Conservation (phyloP, 2,329 filamentous ascomycete species). For the Xylaria sp. region DNA sequence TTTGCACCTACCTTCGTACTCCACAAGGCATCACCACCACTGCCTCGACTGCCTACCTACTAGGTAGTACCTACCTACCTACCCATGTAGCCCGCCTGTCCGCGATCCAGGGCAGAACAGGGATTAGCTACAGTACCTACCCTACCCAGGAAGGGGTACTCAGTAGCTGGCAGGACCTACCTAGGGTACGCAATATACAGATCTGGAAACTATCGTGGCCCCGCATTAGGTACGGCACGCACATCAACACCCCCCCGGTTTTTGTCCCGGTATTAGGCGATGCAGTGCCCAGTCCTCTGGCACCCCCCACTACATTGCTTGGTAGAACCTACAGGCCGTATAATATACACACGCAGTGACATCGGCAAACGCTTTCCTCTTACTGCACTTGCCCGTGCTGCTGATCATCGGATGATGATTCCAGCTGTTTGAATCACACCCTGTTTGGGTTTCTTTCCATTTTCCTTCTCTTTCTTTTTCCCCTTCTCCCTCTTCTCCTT, state of each 20-base stretch:
- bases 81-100: slow-evolving; percentile 17
- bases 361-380: slow-evolving; percentile 31
- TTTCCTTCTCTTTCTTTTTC: slow-evolving; percentile 12
- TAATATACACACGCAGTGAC: not conserved
- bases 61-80: not conserved
- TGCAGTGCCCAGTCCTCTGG: not conserved
- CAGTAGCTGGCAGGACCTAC: not conserved
- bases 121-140: slow-evolving; percentile 1
- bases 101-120: slow-evolving; percentile 12
- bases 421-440: slow-evolving; percentile 36
- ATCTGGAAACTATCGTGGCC: slow-evolving; percentile 29
- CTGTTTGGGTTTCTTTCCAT: slow-evolving; percentile 33
- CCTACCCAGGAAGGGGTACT: not conserved
- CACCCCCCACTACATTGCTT: not conserved
- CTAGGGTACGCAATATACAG: not conserved
- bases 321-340: not conserved
- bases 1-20: slow-evolving; percentile 25
- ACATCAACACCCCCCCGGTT: slow-evolving; percentile 10
- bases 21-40: no score
- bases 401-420: slow-evolving; percentile 44
- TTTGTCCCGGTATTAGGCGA: not conserved
- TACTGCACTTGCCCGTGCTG: slow-evolving; percentile 35
- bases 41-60: no score
- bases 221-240: not conserved
- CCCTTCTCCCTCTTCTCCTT: slow-evolving; percentile 3